Base-by-base conservation (phyloP, 768 basidiomycete species). In the Podaxis sp. region DNA sequence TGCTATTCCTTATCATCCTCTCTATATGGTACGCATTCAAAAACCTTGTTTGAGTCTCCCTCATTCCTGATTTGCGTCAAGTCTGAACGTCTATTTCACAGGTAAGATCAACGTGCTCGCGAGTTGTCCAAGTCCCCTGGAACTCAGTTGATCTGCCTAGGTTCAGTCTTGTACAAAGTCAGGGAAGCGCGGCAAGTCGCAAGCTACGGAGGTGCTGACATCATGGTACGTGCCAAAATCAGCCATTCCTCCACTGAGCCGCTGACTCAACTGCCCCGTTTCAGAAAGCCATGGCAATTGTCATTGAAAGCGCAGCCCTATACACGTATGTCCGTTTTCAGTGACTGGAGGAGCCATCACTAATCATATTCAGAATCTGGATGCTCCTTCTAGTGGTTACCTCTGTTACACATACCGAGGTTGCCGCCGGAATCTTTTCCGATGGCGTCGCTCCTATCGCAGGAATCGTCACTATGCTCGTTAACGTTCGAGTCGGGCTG, bases 401-500 rank as follows among this genome's bases (percentile, higher is more conserved):
- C 4, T 26, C 28, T 22, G 5, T 61, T 9, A 22, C 30, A 12
- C 44, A 48, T 1, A 17, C 30, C 17, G 53, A 36, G 13, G 22
- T 17, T 3, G 22, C 40, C 8, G 19, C 30, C 9, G 53, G 28
- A 11, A 4, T 65, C 17, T 49, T 67, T 11, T 53, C 61, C 26
- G 64, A 67, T 59, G 60, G 61, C 1, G 22, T 55, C 4, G 30
- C 30, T 15, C 26, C 53, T 30, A 57, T 67, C 9, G 59, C 61
- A 13, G 66, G 64, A 4, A 65, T 67, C 39, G 64, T 59, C 40
- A 65, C 59, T 22, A 65, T 65, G 66, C 64, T 67, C 13, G 64
- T 67, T 57, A 67, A 65, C 52, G 61, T 67, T n/a, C 64, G 66
- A 11, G 63, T 65, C 19, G 64, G 64, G 8, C 64, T 65, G 15